A percentile compares a stretch with the other conserved stretches of the same genome.
Evolutionary conservation across 2,329 filamentous ascomycete species (phyloP).

Genomic region (Microsporum audouinii): DNA sequence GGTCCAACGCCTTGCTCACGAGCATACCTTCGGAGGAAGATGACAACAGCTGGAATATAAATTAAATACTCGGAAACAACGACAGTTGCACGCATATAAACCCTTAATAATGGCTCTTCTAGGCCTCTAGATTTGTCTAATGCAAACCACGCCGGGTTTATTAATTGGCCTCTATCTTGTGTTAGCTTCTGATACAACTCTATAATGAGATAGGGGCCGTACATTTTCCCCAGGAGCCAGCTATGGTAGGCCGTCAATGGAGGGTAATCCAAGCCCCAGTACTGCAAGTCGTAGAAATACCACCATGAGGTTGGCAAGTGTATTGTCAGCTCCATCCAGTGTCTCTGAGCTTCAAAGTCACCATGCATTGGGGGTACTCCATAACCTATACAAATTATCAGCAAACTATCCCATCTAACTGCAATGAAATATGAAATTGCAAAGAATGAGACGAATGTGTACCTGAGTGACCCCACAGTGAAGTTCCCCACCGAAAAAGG

Average conservation of each 20-base stretch:
- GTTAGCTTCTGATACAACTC: neutral
- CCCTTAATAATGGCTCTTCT: slow-evolving; percentile 68
- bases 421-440: neutral
- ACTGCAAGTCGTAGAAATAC: slow-evolving; percentile 95
- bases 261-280: slow-evolving; percentile 97
- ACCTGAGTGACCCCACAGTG: slow-evolving; percentile 94
- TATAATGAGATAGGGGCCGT: slow-evolving; percentile 20
- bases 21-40: slow-evolving; percentile 74
- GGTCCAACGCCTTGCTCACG: slow-evolving; percentile 62
- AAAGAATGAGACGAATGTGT: slow-evolving; percentile 17
- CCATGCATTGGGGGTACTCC: slow-evolving; percentile 80
- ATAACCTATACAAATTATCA: slow-evolving; percentile 45
- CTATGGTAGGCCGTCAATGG: slow-evolving; percentile 97
- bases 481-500: slow-evolving; percentile 83
- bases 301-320: slow-evolving; percentile 84
- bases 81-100: slow-evolving; percentile 92
- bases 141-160: slow-evolving; percentile 79
- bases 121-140: slow-evolving; percentile 70
- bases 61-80: slow-evolving; percentile 81
- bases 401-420: neutral
- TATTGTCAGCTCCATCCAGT: slow-evolving; percentile 97
- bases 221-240: slow-evolving; percentile 82
- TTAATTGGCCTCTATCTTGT: slow-evolving; percentile 51
- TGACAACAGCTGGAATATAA: slow-evolving; percentile 72
- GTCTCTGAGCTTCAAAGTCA: slow-evolving; percentile 93